Percentiles rank a stretch among this genome's conserved stretches.
Conservation (phyloP, 345 rosid genomes). For the Stellera chamaejasme region DNA sequence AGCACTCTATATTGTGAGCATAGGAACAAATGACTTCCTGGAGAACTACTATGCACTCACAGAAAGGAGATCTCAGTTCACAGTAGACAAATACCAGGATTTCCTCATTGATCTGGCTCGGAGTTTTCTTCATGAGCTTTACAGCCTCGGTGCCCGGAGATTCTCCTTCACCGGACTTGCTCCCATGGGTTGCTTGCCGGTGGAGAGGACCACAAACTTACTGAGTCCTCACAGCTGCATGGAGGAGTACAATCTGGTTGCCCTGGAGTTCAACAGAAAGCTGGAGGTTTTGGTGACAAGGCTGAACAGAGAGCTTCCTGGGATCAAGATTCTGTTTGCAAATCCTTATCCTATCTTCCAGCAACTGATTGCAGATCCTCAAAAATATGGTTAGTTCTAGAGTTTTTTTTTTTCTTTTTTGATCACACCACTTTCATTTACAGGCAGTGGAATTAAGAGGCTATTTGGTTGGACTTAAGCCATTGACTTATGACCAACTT, state of each 20-base stretch:
- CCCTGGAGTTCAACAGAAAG: slow-evolving; percentile 48
- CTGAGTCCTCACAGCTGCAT: slow-evolving; percentile 25
- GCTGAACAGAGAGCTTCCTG: slow-evolving; percentile 31
- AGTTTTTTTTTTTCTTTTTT: not conserved
- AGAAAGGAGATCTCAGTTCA: slow-evolving; percentile 32
- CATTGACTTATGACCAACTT: too few species aligned
- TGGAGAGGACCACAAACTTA: slow-evolving; percentile 38
- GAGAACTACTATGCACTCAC: slow-evolving; percentile 52
- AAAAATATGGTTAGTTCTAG: slow-evolving; percentile 27
- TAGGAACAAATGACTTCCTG: slow-evolving; percentile 60
- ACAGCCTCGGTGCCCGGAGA: slow-evolving; percentile 51
- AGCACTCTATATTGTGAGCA: slow-evolving; percentile 41
- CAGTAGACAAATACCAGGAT: slow-evolving; percentile 33
- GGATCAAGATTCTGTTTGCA: slow-evolving; percentile 31
- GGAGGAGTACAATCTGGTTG: slow-evolving; percentile 26
- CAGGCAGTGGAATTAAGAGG: too few species aligned
- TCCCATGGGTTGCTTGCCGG: slow-evolving; percentile 62
- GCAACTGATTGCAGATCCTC: slow-evolving; percentile 31
- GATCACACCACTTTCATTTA: too few species aligned
- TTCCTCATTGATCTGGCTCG: slow-evolving; percentile 37
- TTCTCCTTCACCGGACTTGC: slow-evolving; percentile 51
- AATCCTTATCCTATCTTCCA: slow-evolving; percentile 35
- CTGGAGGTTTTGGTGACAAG: slow-evolving; percentile 22
- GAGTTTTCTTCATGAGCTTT: slow-evolving; percentile 32
- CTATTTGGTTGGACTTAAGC: too few species aligned